These are phyloP conservation scores for Phytophthora europaea DNA, from an alignment of 352 stramenopile genomes.

Conservation along the genomic window DNA sequence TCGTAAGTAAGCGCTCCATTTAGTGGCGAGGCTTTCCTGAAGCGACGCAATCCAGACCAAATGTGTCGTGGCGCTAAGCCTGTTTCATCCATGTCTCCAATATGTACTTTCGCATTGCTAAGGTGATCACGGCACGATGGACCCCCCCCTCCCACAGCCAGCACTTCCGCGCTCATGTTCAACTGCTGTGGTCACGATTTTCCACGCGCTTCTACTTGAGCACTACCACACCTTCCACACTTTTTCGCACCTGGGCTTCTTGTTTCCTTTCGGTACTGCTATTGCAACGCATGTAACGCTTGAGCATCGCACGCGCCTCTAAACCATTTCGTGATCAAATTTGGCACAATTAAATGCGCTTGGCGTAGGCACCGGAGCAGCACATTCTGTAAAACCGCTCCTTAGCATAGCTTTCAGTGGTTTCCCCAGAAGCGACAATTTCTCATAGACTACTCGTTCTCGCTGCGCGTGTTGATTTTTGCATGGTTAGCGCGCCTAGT, in stretches of 20 bases:
- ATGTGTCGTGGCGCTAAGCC: too few relatives aligned
- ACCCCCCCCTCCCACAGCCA: too few relatives aligned
- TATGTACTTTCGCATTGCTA: too few relatives aligned
- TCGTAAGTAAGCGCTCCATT: too few relatives aligned
- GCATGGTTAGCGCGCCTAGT: too few relatives aligned
- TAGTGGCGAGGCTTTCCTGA: too few relatives aligned
- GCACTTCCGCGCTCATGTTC: neutral
- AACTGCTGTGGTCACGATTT: neutral
- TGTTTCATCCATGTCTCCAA: too few relatives aligned
- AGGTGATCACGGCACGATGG: neutral
- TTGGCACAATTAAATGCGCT: neutral
- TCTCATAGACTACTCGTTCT: too few relatives aligned
- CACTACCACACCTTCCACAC: constrained; percentile 4
- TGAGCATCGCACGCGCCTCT: neutral
- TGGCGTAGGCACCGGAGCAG: neutral
- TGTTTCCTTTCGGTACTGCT: neutral
- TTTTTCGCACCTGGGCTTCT: neutral
- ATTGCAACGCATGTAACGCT: neutral
- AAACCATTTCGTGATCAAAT: neutral
- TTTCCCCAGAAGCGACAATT: too few relatives aligned
- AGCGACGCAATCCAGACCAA: too few relatives aligned
- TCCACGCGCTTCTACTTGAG: neutral
- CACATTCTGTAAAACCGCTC: neutral
- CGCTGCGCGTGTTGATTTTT: too few relatives aligned
- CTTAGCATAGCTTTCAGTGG: too few relatives aligned